Evolutionary conservation across 305 asterid genomes (phyloP), one percentile per base, ranked within the genome.

Genomic region (Fraxinus ornus): DNA sequence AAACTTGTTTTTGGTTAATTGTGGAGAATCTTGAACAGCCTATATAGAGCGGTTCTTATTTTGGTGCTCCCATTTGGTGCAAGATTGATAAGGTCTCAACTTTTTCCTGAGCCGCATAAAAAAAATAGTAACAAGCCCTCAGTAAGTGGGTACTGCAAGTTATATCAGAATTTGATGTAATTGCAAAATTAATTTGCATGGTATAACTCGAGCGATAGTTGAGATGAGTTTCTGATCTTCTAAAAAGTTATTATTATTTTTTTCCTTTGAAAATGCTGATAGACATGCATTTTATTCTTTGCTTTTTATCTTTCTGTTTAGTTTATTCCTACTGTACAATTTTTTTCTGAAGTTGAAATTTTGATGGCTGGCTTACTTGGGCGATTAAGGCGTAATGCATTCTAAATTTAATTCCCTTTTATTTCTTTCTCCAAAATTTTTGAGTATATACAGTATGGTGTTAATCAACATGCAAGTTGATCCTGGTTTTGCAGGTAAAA

Each of bases 401-500:
- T 57, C 26, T n/a, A n/a, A 17, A n/a, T 21, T 57, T 57, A 57
- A 57, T 4, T n/a, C 26, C 28, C 68, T 57, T 57, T 4, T 44
- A 57, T 57, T 57, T 57, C 13, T 21, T 19, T n/a, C 55, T 44
- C 55, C 55, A 44, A 3, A 44, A 12, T 0, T 44, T 44, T 44
- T 57, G 26, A 57, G 68, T 57, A 57, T 55, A 19, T 21, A 17
- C 68, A 4, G 68, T 57, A 57, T 57, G 68, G 68, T 19, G 8
- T 64, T 64, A 64, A 64, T 21, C 33, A 3, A 64, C 33, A 64
- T 22, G 72, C 33, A 24, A 21, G 72, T 39, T 79, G 39, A 81
- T 80, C 47, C 32, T 55, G 80, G 30, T 79, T 64, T 86, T 84
- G 30, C 89, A 95, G 99, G 98, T 96, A 52, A 93, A 84, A 86